These are phyloP conservation scores for Brassica rapa DNA, from an alignment of 345 rosid species.

Conservation along the genomic window DNA sequence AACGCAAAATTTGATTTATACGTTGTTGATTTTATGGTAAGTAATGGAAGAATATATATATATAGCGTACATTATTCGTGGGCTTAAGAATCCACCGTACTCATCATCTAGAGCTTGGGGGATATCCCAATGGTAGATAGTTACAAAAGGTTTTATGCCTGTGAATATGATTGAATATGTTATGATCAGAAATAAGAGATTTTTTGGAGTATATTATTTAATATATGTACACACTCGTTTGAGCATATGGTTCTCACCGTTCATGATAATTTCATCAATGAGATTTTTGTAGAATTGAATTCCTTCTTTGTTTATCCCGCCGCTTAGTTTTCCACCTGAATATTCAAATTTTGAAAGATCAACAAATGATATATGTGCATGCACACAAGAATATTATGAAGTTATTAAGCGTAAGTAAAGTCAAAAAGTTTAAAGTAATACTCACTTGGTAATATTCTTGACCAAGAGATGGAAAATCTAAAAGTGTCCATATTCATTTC, in stretches of 20 bases:
- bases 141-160: conserved; percentile 50
- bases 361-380: not conserved
- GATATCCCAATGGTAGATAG: conserved; percentile 52
- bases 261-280: conserved; percentile 45
- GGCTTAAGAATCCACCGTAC: conserved; percentile 50
- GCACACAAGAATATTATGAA: not conserved
- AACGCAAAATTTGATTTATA: not conserved
- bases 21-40: not conserved
- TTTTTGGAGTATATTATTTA: not conserved
- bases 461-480: conserved; percentile 53
- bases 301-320: conserved; percentile 48
- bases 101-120: conserved; percentile 50
- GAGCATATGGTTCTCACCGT: conserved; percentile 31
- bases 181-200: not conserved
- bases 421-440: not conserved
- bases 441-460: conserved; percentile 49
- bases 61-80: conserved; percentile 42
- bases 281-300: conserved; percentile 47
- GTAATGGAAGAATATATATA: not conserved
- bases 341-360: not conserved
- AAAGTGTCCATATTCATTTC: conserved; percentile 42
- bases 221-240: not conserved
- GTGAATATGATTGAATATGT: not conserved
- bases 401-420: not conserved
- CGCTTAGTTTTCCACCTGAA: conserved; percentile 44